Base-by-base conservation (phyloP, 306 rosid species). In the Potentilla sterilis region DNA sequence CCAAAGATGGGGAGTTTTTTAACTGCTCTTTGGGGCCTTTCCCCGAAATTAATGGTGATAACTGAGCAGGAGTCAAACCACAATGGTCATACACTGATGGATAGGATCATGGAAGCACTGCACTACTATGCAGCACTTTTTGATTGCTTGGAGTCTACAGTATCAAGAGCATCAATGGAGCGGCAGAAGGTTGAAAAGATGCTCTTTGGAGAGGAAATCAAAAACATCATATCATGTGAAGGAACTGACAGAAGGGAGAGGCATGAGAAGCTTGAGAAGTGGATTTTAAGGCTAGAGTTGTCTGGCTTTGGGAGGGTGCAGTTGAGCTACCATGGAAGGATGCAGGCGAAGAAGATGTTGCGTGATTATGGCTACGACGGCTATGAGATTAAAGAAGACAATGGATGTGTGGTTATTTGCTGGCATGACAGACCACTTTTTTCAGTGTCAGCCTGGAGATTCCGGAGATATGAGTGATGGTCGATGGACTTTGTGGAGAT, bases 1-100 rank as follows among this genome's bases (percentile, higher is more conserved):
- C 94, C 95, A 62, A 89, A 88, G 85, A 89, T 91, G 96, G 92
- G 80, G 18, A 80, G 80, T 13, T 90, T 91, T 76, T 68, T 91
- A 32, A 86, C 74, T 7, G 76, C 88, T 7, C 79, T 91, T 15
- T 65, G 88, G 74, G 86, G 83, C 19, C 82, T 94, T 18, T 75
- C 92, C 21, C 96, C 97, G 0, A 94, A 91, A 67, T 58, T 94
- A 12, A 47, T 90, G 75, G 93, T 94, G 46, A 59, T 94, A 15
- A 91, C 96, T 2, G 98, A 94, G 81, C 98, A 94, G 65, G 96
- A 94, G 78, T 85, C 98, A n/a, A 86, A 94, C 83, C 87, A 88
- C 70, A 93, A 87, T 59, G 93, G 93, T 21, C 82, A 79, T 16
- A 83, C 76, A 42, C 73, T 94, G 24, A 77, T 84, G 87, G 98